A percentile compares a stretch with the other conserved stretches of the same genome.
Evolutionary conservation across 768 basidiomycete genomes (phyloP).

Genomic region (Podaxis sp.): DNA sequence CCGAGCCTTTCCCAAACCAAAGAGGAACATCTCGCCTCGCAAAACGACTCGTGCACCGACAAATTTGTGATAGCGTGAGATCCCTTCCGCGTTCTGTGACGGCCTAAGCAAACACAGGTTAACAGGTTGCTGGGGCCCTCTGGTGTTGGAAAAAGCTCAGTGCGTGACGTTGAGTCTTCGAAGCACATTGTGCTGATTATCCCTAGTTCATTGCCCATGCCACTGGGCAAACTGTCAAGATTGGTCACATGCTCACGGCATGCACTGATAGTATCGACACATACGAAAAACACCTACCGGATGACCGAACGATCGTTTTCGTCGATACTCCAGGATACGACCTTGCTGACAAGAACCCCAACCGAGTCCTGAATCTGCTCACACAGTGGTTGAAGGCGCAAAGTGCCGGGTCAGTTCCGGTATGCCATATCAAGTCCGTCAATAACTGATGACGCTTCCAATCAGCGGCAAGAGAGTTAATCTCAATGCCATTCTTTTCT

Average conservation of each 20-base stretch:
- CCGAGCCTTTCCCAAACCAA: background rate
- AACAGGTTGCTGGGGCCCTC: conserved; percentile 9
- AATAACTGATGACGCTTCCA: background rate
- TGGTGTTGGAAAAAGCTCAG: conserved; percentile 13
- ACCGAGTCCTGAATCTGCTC: conserved; percentile 12
- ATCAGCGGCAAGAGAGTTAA: background rate
- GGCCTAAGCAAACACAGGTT: background rate
- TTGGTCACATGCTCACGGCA: conserved; percentile 10
- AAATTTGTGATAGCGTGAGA: conserved; percentile 14
- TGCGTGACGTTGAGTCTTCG: background rate
- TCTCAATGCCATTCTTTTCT: conserved; percentile 13
- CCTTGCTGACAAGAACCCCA: conserved; percentile 14
- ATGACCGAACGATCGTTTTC: conserved; percentile 5
- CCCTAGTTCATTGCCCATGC: conserved; percentile 14
- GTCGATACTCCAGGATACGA: conserved; percentile 16
- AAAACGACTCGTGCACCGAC: background rate
- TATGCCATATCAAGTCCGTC: background rate
- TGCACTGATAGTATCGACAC: conserved; percentile 10
- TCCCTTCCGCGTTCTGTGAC: background rate
- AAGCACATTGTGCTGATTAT: background rate
- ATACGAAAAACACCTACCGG: background rate
- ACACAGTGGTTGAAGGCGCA: conserved; percentile 14
- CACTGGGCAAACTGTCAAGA: conserved; percentile 13
- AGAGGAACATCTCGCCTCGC: background rate
- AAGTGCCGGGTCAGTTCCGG: background rate